phyloP scores from a whole-genome alignment of 805 yeast genomes.

The Teunomyces tritomae region DNA sequence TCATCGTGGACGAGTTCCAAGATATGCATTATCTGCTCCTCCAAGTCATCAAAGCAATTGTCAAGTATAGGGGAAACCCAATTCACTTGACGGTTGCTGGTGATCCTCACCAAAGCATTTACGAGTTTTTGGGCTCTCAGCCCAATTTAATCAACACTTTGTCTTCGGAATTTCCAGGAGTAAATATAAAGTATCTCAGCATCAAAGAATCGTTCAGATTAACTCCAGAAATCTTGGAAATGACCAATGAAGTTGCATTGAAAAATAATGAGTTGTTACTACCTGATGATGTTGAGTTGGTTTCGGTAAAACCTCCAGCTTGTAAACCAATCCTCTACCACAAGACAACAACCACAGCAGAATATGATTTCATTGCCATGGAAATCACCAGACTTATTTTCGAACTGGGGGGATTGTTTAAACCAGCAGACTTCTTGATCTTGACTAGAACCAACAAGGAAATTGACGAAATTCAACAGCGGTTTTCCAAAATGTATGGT shows the following conservation, averaged over 20 bases:
- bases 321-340: slow-evolving; percentile 21
- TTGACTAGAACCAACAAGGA: slow-evolving; percentile 53
- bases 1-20: slow-evolving; percentile 73
- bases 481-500: slow-evolving; percentile 36
- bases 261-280: slow-evolving; percentile 6
- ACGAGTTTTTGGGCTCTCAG: slow-evolving; percentile 60
- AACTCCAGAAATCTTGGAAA: slow-evolving; percentile 52
- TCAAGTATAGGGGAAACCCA: slow-evolving; percentile 22
- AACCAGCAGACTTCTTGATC: slow-evolving; percentile 50
- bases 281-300: slow-evolving; percentile 1
- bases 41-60: slow-evolving; percentile 38
- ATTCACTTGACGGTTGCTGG: slow-evolving; percentile 67
- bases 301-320: slow-evolving; percentile 17
- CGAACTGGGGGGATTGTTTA: slow-evolving; percentile 40
- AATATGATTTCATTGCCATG: slow-evolving; percentile 39
- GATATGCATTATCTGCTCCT: slow-evolving; percentile 57
- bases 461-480: slow-evolving; percentile 33
- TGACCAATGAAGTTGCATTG: slow-evolving; percentile 32
- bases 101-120: slow-evolving; percentile 69
- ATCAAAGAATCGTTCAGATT: slow-evolving; percentile 58
- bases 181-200: slow-evolving; percentile 24
- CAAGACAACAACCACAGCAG: slow-evolving; percentile 27
- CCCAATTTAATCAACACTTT: slow-evolving; percentile 30
- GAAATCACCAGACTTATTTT: slow-evolving; percentile 45
- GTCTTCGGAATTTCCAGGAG: slow-evolving; percentile 17